phyloP scores from a whole-genome alignment of 78 protist genomes.

The Capsaspora owczarzaki region DNA sequence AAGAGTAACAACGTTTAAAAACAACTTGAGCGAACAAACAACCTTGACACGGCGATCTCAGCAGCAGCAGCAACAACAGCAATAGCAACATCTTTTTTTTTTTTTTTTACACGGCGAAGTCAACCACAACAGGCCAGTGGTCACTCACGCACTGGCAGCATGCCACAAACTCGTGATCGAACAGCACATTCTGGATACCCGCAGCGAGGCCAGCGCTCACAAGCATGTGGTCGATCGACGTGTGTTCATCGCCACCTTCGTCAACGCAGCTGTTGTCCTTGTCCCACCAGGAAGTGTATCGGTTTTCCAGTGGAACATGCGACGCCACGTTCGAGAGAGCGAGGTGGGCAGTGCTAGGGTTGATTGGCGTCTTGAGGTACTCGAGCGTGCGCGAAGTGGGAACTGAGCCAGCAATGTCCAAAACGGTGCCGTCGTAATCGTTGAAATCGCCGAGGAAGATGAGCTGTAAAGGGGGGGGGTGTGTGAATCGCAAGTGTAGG shows the following conservation, averaged over 20 bases:
- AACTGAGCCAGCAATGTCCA: background rate
- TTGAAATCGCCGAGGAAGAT: too few relatives aligned
- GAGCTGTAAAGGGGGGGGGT: too few relatives aligned
- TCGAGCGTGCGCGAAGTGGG: background rate
- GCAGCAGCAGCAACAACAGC: too few relatives aligned
- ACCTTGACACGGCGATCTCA: too few relatives aligned
- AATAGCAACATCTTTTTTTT: too few relatives aligned
- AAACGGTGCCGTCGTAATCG: background rate
- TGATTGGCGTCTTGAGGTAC: background rate
- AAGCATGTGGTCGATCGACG: background rate
- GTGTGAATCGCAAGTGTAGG: too few relatives aligned
- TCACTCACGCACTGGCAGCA: background rate
- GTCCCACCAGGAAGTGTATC: background rate
- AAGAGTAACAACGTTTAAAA: too few relatives aligned
- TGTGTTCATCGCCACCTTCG: background rate
- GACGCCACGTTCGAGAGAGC: background rate
- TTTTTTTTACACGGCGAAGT: background rate
- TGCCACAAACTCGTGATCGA: background rate
- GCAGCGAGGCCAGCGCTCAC: background rate
- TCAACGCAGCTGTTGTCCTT: background rate
- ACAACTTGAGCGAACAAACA: too few relatives aligned
- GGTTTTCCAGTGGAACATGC: too few relatives aligned
- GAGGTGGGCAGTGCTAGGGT: background rate
- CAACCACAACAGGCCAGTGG: background rate
- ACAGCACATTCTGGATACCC: background rate